Percentiles rank a stretch among this genome's conserved stretches.
These are phyloP conservation scores for Alloteropsis semialata DNA, from an alignment of 176 grass and related monocot species.

Conservation along the genomic window DNA sequence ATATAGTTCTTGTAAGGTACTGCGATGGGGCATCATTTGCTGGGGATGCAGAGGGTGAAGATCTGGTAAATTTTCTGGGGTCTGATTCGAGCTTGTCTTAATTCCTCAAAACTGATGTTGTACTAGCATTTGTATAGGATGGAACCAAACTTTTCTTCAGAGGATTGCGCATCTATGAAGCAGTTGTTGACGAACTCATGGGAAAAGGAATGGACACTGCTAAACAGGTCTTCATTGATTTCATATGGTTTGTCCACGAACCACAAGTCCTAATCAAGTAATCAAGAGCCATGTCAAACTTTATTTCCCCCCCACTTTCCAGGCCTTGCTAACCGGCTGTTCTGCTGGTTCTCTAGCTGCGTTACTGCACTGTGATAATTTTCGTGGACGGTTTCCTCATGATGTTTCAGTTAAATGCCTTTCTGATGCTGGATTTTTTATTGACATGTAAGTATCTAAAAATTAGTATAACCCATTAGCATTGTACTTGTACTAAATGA, in stretches of 20 bases:
- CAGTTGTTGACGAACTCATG: constrained; percentile 61
- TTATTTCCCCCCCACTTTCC: constrained; percentile 4
- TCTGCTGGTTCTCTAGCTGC: constrained; percentile 83
- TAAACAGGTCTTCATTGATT: constrained; percentile 48
- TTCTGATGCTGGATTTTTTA: constrained; percentile 81
- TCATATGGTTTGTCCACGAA: background rate
- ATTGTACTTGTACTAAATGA: background rate
- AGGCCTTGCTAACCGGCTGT: constrained; percentile 80
- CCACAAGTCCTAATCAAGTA: background rate
- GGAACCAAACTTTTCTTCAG: constrained; percentile 62
- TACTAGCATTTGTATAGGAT: constrained; percentile 36
- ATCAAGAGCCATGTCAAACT: background rate
- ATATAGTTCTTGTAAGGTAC: constrained; percentile 70
- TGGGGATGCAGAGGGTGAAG: constrained; percentile 54
- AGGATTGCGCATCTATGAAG: constrained; percentile 68
- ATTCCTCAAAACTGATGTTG: background rate
- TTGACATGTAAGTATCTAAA: constrained; percentile 52
- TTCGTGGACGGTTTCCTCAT: constrained; percentile 33
- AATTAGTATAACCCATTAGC: background rate
- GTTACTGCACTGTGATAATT: constrained; percentile 73
- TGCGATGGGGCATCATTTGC: constrained; percentile 78
- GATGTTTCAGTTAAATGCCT: constrained; percentile 64
- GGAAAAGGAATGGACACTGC: constrained; percentile 53
- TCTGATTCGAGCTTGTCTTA: background rate
- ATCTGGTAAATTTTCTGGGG: constrained; percentile 28